phyloP scores from a whole-genome alignment of 495 filamentous ascomycete species.

The Usnea hakonensis region DNA sequence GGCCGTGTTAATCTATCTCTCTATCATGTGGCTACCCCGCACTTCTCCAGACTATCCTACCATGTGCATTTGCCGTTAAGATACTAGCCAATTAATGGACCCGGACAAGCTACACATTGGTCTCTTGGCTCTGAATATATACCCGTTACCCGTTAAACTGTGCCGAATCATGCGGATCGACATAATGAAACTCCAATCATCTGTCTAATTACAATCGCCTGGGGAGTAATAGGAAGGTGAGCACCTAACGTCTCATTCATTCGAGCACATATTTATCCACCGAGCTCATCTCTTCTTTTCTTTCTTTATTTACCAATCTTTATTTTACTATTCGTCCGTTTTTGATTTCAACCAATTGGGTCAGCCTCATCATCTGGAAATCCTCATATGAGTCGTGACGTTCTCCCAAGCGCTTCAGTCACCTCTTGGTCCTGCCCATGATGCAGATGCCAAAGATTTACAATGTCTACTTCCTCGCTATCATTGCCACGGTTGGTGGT shows the following conservation, averaged over 20 bases:
- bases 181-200: too few species aligned
- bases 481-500: conserved; percentile 54
- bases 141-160: background rate
- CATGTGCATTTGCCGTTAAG: background rate
- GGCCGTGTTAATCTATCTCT: too few species aligned
- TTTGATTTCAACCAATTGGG: too few species aligned
- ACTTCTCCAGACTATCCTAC: background rate
- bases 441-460: conserved; percentile 45
- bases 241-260: background rate
- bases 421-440: background rate
- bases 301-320: background rate
- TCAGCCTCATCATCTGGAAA: background rate
- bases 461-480: conserved; percentile 56
- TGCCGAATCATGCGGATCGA: background rate
- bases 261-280: background rate
- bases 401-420: background rate
- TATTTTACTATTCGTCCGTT: background rate
- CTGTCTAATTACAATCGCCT: too few species aligned
- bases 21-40: background rate
- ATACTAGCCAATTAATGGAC: too few species aligned
- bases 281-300: background rate
- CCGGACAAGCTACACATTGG: too few species aligned
- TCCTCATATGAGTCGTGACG: background rate
- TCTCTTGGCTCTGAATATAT: background rate
- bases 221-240: background rate